phyloP scores from a whole-genome alignment of 169 alveolate genomes.

The Cyclospora cayetanensis region DNA sequence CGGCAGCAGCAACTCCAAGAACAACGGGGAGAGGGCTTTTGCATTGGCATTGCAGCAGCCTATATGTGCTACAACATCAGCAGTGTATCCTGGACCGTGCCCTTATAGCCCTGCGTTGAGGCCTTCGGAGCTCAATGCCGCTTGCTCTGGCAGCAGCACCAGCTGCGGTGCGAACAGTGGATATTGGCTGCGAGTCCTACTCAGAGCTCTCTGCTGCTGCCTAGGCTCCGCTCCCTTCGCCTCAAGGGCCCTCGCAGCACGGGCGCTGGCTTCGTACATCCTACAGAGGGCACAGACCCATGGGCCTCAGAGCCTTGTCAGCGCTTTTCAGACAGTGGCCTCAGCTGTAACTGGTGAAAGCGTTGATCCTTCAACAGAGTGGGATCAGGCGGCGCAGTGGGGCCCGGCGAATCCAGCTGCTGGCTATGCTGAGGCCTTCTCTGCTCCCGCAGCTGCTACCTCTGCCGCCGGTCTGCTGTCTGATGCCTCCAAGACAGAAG shows the following conservation, averaged over 20 bases:
- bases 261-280: conserved; percentile 20
- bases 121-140: too few relatives aligned
- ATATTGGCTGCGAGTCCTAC: not conserved
- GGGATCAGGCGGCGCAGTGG: too few relatives aligned
- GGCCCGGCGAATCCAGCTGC: not conserved
- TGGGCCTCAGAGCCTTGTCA: not conserved
- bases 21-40: not conserved
- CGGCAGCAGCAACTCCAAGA: not conserved
- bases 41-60: not conserved
- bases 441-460: not conserved
- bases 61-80: not conserved
- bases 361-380: too few relatives aligned
- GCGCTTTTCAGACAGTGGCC: not conserved
- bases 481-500: not conserved
- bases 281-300: not conserved
- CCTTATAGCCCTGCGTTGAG: not conserved
- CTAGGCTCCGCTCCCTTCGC: not conserved
- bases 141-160: not conserved
- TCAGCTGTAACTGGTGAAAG: not conserved
- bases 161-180: not conserved
- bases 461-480: not conserved
- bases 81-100: not conserved
- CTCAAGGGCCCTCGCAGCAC: conserved; percentile 34
- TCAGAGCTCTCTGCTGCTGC: conserved; percentile 33
- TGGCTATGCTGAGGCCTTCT: not conserved